A percentile compares a stretch with the other conserved stretches of the same genome.
These are phyloP conservation scores for Elaeis guineensis DNA, from an alignment of 176 grass and related monocot species.

Conservation along the genomic window DNA sequence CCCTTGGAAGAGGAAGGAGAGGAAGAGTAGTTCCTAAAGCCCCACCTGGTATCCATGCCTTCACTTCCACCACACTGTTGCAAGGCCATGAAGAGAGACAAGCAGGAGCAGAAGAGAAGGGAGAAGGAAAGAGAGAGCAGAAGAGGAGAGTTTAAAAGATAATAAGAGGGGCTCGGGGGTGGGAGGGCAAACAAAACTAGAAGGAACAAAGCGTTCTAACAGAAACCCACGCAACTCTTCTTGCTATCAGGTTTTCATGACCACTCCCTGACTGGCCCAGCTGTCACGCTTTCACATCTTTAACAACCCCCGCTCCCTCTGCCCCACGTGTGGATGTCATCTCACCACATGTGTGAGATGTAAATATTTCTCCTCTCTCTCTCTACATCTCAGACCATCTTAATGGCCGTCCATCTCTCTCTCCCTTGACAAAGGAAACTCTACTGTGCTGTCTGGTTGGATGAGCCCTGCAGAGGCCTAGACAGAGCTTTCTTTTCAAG, in stretches of 20 bases:
- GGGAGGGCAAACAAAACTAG: neutral
- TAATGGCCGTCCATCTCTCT: conserved; percentile 1
- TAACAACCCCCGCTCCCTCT: conserved; percentile 43
- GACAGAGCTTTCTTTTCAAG: neutral
- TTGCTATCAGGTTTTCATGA: neutral
- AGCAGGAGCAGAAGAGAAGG: neutral
- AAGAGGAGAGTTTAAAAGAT: too few species aligned
- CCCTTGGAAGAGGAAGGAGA: conserved; percentile 46
- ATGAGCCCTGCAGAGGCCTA: neutral
- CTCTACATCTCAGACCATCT: neutral
- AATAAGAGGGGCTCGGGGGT: too few species aligned
- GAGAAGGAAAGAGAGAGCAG: neutral
- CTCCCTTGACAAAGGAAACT: conserved; percentile 5
- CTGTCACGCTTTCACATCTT: conserved; percentile 48
- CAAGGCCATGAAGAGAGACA: conserved; percentile 16
- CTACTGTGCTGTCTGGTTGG: neutral
- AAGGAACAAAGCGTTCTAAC: conserved; percentile 8
- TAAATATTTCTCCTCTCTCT: neutral
- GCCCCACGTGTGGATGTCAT: conserved; percentile 82
- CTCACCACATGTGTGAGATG: conserved; percentile 48
- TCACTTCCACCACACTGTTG: conserved; percentile 33
- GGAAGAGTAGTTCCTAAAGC: conserved; percentile 32
- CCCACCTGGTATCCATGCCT: neutral
- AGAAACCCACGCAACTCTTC: conserved; percentile 15
- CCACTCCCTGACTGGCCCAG: conserved; percentile 38